Evolutionary conservation across 352 stramenopile genomes (phyloP), one percentile per base, ranked within the genome.

Genomic region (Globisporangium okanoganense): DNA sequence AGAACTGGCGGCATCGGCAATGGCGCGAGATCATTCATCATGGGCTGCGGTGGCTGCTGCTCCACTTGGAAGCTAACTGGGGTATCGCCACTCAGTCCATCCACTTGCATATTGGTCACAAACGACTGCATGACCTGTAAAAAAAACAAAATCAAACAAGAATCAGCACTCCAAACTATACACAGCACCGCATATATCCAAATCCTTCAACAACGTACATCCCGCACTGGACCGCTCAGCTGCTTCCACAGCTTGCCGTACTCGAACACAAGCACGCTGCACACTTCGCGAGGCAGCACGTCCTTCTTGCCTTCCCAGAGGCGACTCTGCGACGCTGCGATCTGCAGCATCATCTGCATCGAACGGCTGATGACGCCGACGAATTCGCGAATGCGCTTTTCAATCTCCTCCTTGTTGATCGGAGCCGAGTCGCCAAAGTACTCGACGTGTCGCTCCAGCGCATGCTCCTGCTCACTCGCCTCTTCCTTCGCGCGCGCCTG

Each of bases 381-480:
- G 43, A 87, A 90, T 51, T 93, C 82, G 13, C 58, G 73, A 45
- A 93, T 90, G 1, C 81, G 72, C 53, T 71, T 69, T 52, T 90
- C 70, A 35, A 90, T 81, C n/a, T 90, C 82, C 0, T 73, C 70
- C 44, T 80, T 81, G 31, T 78, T 76, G 24, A 79, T 88, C 8
- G 79, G 84, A 12, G 79, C 82, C 4, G 75, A 75, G 53, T 88
- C 80, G 0, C 75, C 82, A 56, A 87, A 93, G 22, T 79, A 81
- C 29, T 90, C 77, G 3, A 79, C 53, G 45, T 90, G 79, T 3
- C 58, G 62, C n/a, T 58, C 57, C 20, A 93, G 63, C 12, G 56
- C 65, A 29, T 76, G 64, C 52, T 81, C 67, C 49, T 88, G 72
- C 35, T 81, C 70, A 25, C 74, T 56, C n/a, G 68, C 36, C 14